Base-by-base conservation (phyloP, 805 yeast species). In the Candida odintsovae region DNA sequence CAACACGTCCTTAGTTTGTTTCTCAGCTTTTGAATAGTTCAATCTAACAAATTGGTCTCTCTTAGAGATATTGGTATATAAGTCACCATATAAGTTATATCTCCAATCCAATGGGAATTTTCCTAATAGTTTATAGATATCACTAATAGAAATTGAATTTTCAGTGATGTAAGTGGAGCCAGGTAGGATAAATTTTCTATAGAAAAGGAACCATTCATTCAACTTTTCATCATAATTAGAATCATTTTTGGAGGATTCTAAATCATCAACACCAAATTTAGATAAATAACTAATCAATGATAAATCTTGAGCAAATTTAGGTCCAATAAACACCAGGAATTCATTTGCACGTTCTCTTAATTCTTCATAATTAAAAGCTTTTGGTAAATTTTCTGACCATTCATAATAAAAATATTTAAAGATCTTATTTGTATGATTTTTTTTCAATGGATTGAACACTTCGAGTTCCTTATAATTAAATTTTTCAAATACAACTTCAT, bases 61-160 rank as follows among this genome's bases (percentile, higher is more conserved):
- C 55, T 84, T 84, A 3, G 82, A 70, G 4, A 78, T 62, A 4
- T 75, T 79, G 31, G 73, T 75, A 43, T 76, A 71, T 60, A 88
- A 73, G 54, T 90, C 96, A 35, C 95, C 94, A 61, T 90, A 90
- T 18, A 92, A 63, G 47, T 83, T 80, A 63, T 77, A 90, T 41
- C 97, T 72, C 47, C 72, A 73, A 44, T 84, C 85, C 33, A 78
- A 58, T 3, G 88, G 69, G 57, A 74, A 88, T 29, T 62, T 54
- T 9, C 70, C 61, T 49, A 92, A 58, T 1, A 89, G 56, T 8
- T 67, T 62, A 56, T 67, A 88, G 1, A 87, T 76, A 50, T 78
- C 83, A 50, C 80, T 78, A 10, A 83, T 72, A 0, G 79, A 75
- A 6, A 80, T 69, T 12, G 87, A 76, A 54, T 83, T 82, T 16